phyloP scores from a whole-genome alignment of 2,329 filamentous ascomycete genomes.

The Paecilomyces formosus region DNA sequence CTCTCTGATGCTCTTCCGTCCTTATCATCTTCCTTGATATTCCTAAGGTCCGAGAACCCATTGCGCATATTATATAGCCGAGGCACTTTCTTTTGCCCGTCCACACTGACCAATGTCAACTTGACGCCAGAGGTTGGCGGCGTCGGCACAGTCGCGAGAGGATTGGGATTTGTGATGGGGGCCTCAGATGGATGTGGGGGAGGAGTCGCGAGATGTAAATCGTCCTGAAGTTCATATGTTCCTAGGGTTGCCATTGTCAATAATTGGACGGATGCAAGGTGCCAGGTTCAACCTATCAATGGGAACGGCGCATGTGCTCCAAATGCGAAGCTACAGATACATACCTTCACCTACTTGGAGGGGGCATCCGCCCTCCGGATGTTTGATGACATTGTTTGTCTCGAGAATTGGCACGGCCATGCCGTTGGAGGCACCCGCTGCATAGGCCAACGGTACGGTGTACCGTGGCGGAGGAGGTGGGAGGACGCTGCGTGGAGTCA shows the following conservation, averaged over 20 bases:
- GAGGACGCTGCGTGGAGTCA: conserved; percentile 60
- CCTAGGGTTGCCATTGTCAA: conserved; percentile 44
- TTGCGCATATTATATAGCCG: conserved; percentile 47
- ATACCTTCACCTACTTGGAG: conserved; percentile 88
- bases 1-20: conserved; percentile 56
- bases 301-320: not conserved
- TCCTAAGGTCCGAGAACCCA: conserved; percentile 32
- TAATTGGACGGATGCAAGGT: conserved; percentile 3
- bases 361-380: conserved; percentile 77
- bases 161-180: conserved; percentile 79
- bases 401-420: conserved; percentile 72
- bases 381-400: conserved; percentile 82
- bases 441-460: conserved; percentile 64
- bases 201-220: conserved; percentile 85
- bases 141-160: conserved; percentile 74
- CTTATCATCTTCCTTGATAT: conserved; percentile 55
- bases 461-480: conserved; percentile 80
- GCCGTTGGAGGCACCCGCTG: conserved; percentile 62
- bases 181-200: conserved; percentile 93
- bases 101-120: conserved; percentile 67
- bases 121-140: conserved; percentile 82
- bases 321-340: not conserved
- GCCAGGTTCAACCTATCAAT: not conserved
- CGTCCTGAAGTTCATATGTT: conserved; percentile 84
- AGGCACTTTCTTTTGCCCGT: conserved; percentile 46